phyloP scores from a whole-genome alignment of 192 early-diverging fungal genomes.

The Mortierella antarctica region DNA sequence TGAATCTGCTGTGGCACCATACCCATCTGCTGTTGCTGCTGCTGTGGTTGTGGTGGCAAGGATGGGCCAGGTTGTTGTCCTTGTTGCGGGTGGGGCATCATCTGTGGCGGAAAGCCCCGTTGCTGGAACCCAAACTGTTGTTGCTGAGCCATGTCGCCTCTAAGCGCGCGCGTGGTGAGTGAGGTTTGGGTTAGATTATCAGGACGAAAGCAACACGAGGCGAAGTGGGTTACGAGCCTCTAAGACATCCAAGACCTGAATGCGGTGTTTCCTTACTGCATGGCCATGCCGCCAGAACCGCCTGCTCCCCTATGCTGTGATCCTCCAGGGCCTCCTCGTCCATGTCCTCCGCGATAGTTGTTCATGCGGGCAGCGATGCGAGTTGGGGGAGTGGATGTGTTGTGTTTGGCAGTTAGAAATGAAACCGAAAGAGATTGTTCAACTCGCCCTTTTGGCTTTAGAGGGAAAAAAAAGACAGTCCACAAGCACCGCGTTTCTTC shows the following conservation, averaged over 20 bases:
- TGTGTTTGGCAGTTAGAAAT: neutral
- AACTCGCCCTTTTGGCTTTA: no score
- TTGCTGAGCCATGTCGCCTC: conserved; percentile 35
- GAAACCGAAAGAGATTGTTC: no score
- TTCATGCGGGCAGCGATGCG: neutral
- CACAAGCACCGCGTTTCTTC: no score
- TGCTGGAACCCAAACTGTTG: conserved; percentile 41
- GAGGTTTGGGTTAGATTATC: neutral
- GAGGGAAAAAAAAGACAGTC: no score
- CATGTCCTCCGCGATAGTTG: conserved; percentile 34
- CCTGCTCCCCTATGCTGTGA: conserved; percentile 6
- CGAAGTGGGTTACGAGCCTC: neutral
- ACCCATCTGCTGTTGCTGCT: conserved; percentile 13
- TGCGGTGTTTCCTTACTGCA: no score
- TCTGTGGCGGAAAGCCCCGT: conserved; percentile 27
- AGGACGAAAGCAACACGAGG: neutral
- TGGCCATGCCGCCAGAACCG: conserved; percentile 20
- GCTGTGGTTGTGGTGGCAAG: conserved; percentile 5
- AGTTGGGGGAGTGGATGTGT: no score
- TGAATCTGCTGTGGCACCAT: conserved; percentile 43
- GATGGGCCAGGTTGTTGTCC: conserved; percentile 1
- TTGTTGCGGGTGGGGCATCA: conserved; percentile 19
- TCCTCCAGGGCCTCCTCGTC: conserved; percentile 20
- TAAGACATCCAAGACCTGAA: no score
- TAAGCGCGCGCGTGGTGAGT: neutral